These are phyloP conservation scores for Arthrobotrys megalospora DNA, from an alignment of 2,329 filamentous ascomycete genomes.

Conservation along the genomic window DNA sequence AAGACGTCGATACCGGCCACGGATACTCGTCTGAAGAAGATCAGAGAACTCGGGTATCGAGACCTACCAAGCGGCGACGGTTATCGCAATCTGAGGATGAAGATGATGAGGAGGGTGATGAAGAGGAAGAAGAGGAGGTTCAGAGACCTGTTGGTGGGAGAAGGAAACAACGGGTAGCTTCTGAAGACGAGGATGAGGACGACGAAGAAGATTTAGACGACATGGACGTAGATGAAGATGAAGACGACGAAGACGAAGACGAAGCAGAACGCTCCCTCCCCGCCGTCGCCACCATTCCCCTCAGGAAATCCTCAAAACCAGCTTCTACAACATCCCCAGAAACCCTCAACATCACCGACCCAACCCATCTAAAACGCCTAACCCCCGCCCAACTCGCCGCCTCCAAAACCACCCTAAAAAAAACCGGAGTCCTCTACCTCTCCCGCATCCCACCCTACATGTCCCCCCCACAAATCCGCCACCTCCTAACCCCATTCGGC, in stretches of 20 bases:
- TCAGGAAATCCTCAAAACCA: slow-evolving; percentile 64
- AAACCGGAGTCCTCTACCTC: slow-evolving; percentile 85
- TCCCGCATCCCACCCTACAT: slow-evolving; percentile 90
- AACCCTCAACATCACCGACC: slow-evolving; percentile 70
- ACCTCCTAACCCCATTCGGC: slow-evolving; percentile 82
- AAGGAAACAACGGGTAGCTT: slow-evolving; percentile 23
- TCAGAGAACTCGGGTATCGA: slow-evolving; percentile 39
- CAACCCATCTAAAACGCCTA: slow-evolving; percentile 69
- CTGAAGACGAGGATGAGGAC: slow-evolving; percentile 62
- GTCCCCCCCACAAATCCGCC: slow-evolving; percentile 83
- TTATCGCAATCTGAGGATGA: slow-evolving; percentile 53
- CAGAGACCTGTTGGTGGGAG: slow-evolving; percentile 46
- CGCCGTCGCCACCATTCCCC: slow-evolving; percentile 60
- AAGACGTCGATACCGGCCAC: slow-evolving; percentile 12
- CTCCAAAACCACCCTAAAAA: slow-evolving; percentile 76
- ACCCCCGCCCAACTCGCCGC: slow-evolving; percentile 79
- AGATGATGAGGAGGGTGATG: slow-evolving; percentile 40
- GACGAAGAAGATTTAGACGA: slow-evolving; percentile 62
- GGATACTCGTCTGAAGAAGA: slow-evolving; percentile 52
- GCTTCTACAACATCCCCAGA: slow-evolving; percentile 64
- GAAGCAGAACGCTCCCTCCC: slow-evolving; percentile 63
- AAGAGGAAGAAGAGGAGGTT: slow-evolving; percentile 51
- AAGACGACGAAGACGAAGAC: slow-evolving; percentile 62
- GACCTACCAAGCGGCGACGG: slow-evolving; percentile 55
- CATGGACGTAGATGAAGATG: slow-evolving; percentile 59